Base-by-base conservation (phyloP, 192 early-diverging fungal genomes). In the Dissophora ornata region DNA sequence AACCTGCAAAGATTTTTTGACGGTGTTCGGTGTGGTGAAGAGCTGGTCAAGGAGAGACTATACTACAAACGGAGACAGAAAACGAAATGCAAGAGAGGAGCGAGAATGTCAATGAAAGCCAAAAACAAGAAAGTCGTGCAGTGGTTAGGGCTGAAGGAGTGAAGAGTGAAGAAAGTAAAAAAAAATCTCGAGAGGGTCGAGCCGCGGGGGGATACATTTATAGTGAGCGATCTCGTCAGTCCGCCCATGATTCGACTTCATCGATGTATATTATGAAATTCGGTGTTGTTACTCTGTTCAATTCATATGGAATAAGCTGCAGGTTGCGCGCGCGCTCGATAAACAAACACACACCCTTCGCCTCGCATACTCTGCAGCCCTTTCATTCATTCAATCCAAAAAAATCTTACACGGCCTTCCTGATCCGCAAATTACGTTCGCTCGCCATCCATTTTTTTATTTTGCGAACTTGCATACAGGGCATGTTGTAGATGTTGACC, bases 261-360 rank as follows among this genome's bases (percentile, higher is more conserved):
- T 38, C 7, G n/a, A n/a, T n/a, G n/a, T n/a, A n/a, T n/a, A n/a
- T n/a, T n/a, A 38, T 38, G 12, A 45, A 29, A 13, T 29, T 25
- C 49, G 49, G 49, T 62, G 32, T 62, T 38, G n/a, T 49, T 50
- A 29, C 22, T 28, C 49, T 7, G 26, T 51, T 6, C 44, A 45
- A 45, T 45, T 45, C 44, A 45, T 4, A 12, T n/a, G n/a, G n/a
- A n/a, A n/a, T n/a, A n/a, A n/a, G n/a, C n/a, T n/a, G 11, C 10
- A 29, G 10, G 22, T 29, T 12, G 8, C 1, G 28, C 28, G 49
- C 36, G 36, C 36, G 36, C 36, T 6, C 36, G 36, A 28, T 25
- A 47, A 16, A 47, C 45, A 47, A 11, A 51, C 49, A 29, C 6
- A 51, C 49, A 51, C 49, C 7, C 6, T 8, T 29, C 7, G 12